Evolutionary conservation across 2,329 filamentous ascomycete genomes (phyloP), one percentile per base, ranked within the genome.

Genomic region (Fusarium bactridioides): DNA sequence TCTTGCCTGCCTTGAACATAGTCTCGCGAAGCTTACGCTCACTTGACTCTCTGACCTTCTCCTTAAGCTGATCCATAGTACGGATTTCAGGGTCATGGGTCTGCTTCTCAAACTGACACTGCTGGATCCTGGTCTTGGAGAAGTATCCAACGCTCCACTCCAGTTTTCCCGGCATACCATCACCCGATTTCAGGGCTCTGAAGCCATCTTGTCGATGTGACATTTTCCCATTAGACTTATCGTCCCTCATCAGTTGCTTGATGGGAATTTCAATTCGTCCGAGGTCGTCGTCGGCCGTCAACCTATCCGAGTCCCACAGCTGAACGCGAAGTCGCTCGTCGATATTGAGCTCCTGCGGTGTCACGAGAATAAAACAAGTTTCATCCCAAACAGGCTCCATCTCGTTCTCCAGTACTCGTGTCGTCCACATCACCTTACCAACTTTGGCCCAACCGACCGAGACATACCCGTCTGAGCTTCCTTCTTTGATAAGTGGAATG

Each of bases 381-480:
- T 94, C 92, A 38, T 93, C 85, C 92, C 92, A 94, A 50, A 83
- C 84, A 0, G 92, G 92, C 35, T 92, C 84, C 84, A 93, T 91
- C 51, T 93, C 90, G 2, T 86, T 84, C 43, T 86, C 80, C 27
- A 94, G 85, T 45, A 94, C 86, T 54, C 92, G 86, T 0, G 92
- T 94, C 57, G 81, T 81, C 79, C 79, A 58, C 86, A 91, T 77
- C 83, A 91, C 64, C 91, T 84, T 54, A 89, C 92, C 91, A 77
- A 94, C 94, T 77, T 94, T 94, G 27, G 91, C 91, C 91, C 92
- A 94, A 4, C 89, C 91, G 12, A 93, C 89, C 3, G 90, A 90
- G 21, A 93, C 87, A 71, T 94, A 94, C 0, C 90, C 85, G 79
- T 94, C 92, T 15, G 91, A 89, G 10, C 89, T 88, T 13, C 90